A percentile compares a stretch with the other conserved stretches of the same genome.
Conservation (phyloP, 2,329 filamentous ascomycete genomes). For the Drechmeria coniospora region DNA sequence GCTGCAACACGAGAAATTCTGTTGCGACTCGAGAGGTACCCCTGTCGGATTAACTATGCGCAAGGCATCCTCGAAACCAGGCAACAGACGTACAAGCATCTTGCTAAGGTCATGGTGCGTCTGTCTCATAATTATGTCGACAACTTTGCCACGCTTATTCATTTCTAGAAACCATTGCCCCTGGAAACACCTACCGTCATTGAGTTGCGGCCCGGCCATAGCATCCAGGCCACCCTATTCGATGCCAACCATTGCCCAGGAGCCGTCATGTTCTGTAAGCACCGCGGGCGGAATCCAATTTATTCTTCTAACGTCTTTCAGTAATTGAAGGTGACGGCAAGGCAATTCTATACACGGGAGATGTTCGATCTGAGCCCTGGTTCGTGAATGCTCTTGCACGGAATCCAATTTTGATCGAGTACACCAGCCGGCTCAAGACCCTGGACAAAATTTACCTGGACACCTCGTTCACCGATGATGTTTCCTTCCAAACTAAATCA, state of each 20-base stretch:
- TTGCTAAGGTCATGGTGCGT: constrained; percentile 49
- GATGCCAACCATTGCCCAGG: constrained; percentile 89
- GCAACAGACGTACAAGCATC: constrained; percentile 60
- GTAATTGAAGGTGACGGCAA: constrained; percentile 61
- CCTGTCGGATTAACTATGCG: constrained; percentile 67
- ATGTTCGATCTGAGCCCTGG: constrained; percentile 75
- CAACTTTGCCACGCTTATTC: neutral
- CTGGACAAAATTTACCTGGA: constrained; percentile 81
- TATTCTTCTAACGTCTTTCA: constrained; percentile 8
- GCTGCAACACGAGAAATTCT: constrained; percentile 68
- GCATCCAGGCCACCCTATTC: constrained; percentile 69
- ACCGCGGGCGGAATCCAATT: neutral
- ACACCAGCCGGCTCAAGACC: constrained; percentile 46
- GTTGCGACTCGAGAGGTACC: constrained; percentile 61
- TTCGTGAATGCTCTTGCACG: constrained; percentile 62
- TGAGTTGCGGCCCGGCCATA: constrained; percentile 52
- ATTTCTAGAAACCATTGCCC: constrained; percentile 55
- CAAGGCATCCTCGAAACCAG: constrained; percentile 62
- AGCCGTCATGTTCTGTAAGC: constrained; percentile 69
- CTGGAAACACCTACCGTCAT: constrained; percentile 65
- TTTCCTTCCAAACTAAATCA: constrained; percentile 45
- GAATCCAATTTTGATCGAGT: constrained; percentile 61
- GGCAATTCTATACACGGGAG: constrained; percentile 75
- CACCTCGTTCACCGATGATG: constrained; percentile 50
- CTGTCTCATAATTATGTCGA: neutral